phyloP scores from a whole-genome alignment of 2,329 filamentous ascomycete species.

The Trichophaea hybrida region DNA sequence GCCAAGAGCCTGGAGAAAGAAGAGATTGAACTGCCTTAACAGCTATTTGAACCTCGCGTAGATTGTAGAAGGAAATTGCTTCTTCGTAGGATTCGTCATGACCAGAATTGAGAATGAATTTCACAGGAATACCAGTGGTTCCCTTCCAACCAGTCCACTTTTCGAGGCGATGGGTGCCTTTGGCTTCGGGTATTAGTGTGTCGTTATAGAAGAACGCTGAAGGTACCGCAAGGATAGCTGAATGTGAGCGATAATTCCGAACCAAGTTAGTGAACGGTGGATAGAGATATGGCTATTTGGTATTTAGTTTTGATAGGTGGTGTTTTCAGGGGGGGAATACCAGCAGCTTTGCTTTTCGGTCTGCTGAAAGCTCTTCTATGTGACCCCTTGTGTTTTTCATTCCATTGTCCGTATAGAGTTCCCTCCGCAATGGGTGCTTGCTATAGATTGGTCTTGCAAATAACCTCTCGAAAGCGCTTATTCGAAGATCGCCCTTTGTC shows the following conservation, averaged over 20 bases:
- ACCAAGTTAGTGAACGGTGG: slow-evolving; percentile 36
- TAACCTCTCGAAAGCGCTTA: slow-evolving; percentile 34
- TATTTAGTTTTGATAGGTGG: not conserved
- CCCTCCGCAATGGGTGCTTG: slow-evolving; percentile 33
- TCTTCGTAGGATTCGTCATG: slow-evolving; percentile 34
- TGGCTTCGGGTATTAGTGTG: slow-evolving; percentile 34
- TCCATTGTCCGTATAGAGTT: slow-evolving; percentile 7
- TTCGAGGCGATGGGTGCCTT: slow-evolving; percentile 26
- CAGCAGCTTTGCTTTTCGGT: not conserved
- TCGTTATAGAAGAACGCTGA: slow-evolving; percentile 35
- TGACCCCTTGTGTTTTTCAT: not conserved
- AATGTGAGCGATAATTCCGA: slow-evolving; percentile 37
- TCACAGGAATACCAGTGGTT: slow-evolving; percentile 32
- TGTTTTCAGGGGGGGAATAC: not conserved
- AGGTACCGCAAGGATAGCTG: slow-evolving; percentile 34
- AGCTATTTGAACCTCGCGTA: slow-evolving; percentile 27
- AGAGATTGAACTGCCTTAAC: slow-evolving; percentile 26
- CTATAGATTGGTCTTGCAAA: slow-evolving; percentile 31
- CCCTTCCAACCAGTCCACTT: slow-evolving; percentile 31
- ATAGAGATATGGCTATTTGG: slow-evolving; percentile 30
- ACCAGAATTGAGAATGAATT: slow-evolving; percentile 32
- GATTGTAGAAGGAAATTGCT: slow-evolving; percentile 30
- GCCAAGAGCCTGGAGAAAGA: not conserved
- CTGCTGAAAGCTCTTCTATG: not conserved
- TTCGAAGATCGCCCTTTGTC: slow-evolving; percentile 27